phyloP scores from a whole-genome alignment of 768 basidiomycete genomes.

The Pulveroboletus ravenelii region DNA sequence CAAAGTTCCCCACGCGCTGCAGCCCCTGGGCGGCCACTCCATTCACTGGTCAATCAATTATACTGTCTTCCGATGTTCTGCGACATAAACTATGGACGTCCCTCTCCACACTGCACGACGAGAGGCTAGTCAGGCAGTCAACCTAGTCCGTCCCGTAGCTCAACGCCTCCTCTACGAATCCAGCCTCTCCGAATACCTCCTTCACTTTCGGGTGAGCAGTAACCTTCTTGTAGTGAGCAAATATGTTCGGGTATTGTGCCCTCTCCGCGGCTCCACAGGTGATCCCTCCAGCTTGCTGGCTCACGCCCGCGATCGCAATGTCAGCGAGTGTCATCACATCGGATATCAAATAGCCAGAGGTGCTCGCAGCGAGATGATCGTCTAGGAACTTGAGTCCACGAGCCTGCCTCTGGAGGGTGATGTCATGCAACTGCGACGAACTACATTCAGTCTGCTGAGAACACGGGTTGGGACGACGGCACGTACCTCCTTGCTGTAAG shows the following conservation, averaged over 20 bases:
- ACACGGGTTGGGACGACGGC: not conserved
- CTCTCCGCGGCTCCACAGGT: slow-evolving; percentile 28
- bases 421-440: slow-evolving; percentile 15
- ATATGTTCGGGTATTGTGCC: slow-evolving; percentile 21
- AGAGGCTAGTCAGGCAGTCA: not conserved
- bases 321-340: slow-evolving; percentile 26
- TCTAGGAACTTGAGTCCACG: slow-evolving; percentile 24
- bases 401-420: slow-evolving; percentile 15
- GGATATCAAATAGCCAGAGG: slow-evolving; percentile 21
- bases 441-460: not conserved
- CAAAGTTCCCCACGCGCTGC: too few species aligned
- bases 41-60: too few species aligned
- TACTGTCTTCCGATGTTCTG: not conserved
- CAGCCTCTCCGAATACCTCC: slow-evolving; percentile 13
- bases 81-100: not conserved
- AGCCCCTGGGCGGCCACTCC: too few species aligned
- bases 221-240: slow-evolving; percentile 24
- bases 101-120: not conserved
- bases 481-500: slow-evolving; percentile 22
- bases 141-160: slow-evolving; percentile 5
- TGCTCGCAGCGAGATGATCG: slow-evolving; percentile 16
- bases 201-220: slow-evolving; percentile 15
- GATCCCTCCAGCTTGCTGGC: slow-evolving; percentile 17
- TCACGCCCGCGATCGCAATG: slow-evolving; percentile 20
- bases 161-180: slow-evolving; percentile 16